phyloP scores from a whole-genome alignment of 2,329 filamentous ascomycete genomes.

The Phyllachora maydis region DNA sequence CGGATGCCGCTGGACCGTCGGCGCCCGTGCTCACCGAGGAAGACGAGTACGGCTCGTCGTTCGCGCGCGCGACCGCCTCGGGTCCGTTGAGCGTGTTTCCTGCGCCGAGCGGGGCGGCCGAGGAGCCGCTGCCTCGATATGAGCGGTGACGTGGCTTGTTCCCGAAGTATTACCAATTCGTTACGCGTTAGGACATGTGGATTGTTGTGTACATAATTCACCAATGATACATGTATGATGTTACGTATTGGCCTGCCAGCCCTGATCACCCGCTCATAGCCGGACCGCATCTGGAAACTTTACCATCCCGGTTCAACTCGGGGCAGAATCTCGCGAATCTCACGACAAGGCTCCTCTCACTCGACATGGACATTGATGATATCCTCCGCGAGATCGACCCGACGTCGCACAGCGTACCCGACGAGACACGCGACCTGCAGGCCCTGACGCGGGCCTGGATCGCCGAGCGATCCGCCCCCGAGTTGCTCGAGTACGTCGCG shows the following conservation, averaged over 20 bases:
- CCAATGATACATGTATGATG: constrained; percentile 1
- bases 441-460: constrained; percentile 83
- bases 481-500: constrained; percentile 53
- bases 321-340: no score
- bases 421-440: constrained; percentile 58
- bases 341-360: no score
- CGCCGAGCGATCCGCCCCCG: constrained; percentile 73
- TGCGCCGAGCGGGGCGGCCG: constrained; percentile 1
- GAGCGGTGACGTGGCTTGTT: constrained; percentile 8
- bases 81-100: constrained; percentile 1
- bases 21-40: constrained; percentile 36
- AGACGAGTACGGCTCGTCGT: constrained; percentile 10
- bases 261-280: no score
- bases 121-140: constrained; percentile 11
- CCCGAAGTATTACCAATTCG: no score
- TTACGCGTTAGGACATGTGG: no score
- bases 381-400: constrained; percentile 57
- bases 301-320: no score
- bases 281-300: no score
- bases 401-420: constrained; percentile 27
- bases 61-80: constrained; percentile 5
- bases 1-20: constrained; percentile 21
- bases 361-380: constrained; percentile 56
- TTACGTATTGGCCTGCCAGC: constrained; percentile 1
- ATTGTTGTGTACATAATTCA: no score